Evolutionary conservation across 805 yeast genomes (phyloP), one percentile per base, ranked within the genome.

Genomic region (Hanseniaspora guilliermondii): DNA sequence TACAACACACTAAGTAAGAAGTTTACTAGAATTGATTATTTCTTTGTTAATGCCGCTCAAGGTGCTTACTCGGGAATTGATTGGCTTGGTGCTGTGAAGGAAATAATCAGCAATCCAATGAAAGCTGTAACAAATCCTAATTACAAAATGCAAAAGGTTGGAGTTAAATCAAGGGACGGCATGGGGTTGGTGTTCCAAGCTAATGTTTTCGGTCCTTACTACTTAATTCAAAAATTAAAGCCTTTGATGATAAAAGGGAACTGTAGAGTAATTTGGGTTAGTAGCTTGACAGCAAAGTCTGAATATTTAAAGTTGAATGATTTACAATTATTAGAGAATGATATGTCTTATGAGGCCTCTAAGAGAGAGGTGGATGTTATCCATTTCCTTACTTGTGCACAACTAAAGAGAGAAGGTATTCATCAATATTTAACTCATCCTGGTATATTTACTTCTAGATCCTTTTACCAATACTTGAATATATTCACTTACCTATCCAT

Each of bases 121-220:
- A 78, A 78, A 47, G 93, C 93, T 2, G 91, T 83, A n/a, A 93
- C 97, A 0, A 79, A 77, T 56, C 97, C 96, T 8, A 79, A 81
- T 1, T 89, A 85, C 69, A 88, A 91, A 68, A 75, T 84, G 38
- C 97, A 93, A 72, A 74, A 76, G 56, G 74, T 78, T 17, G 96
- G 97, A 4, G 81, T 82, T 25, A 79, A 76, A 62, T 79, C 95
- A 1, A 65, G 63, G 19, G 98, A 93, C 67, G 88, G 79, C 0
- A 61, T 91, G 73, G 97, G 97, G 1, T 70, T 85, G 32, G 87
- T 88, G 4, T 93, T 91, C 71, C 95, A 93, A 68, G 94, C 93
- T 5, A 93, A 93, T 64, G 96, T 91, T n/a, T 87, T 93, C 69
- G 96, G 95, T 0, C 97, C 97, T 2, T 89, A 85, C 70, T 93